Percentiles rank a stretch among this genome's conserved stretches.
Evolutionary conservation across 768 basidiomycete genomes (phyloP).

Genomic region (Serendipita indica): DNA sequence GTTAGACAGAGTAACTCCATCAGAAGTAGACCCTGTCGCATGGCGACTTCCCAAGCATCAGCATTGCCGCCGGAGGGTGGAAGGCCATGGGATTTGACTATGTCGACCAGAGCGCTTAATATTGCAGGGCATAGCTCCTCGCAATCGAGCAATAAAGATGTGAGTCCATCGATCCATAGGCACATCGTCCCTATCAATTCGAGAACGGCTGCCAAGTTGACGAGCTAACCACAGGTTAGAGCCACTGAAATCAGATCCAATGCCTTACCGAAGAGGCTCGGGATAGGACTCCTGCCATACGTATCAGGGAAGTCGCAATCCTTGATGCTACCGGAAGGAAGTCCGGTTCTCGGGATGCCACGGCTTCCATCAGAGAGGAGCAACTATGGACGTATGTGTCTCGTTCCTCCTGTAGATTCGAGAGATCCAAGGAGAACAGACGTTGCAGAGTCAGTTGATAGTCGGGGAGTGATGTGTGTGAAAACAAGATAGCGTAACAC

Average conservation of each 20-base stretch:
- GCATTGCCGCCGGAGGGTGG: no score
- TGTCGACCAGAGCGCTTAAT: no score
- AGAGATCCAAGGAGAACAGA: constrained; percentile 11
- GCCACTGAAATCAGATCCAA: no score
- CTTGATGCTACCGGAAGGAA: constrained; percentile 13
- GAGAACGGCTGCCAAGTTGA: no score
- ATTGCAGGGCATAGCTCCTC: no score
- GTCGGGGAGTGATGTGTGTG: constrained; percentile 27
- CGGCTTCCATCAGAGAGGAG: constrained; percentile 31
- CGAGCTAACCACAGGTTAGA: no score
- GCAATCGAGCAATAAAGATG: no score
- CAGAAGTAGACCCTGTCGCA: constrained; percentile 21
- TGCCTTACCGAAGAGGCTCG: constrained; percentile 15
- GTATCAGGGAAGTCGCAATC: constrained; percentile 14
- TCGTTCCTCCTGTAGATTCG: not conserved
- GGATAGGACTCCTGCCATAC: constrained; percentile 18
- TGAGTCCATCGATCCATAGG: no score
- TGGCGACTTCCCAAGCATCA: constrained; percentile 27
- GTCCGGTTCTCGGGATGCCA: constrained; percentile 25
- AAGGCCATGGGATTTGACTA: no score
- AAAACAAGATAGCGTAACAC: constrained; percentile 48
- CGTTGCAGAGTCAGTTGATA: constrained; percentile 12
- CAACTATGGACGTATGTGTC: constrained; percentile 31
- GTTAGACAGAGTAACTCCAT: constrained; percentile 42
- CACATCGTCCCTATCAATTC: no score